Evolutionary conservation across 2,329 filamentous ascomycete genomes (phyloP).

Genomic region (Fusarium acutatum): DNA sequence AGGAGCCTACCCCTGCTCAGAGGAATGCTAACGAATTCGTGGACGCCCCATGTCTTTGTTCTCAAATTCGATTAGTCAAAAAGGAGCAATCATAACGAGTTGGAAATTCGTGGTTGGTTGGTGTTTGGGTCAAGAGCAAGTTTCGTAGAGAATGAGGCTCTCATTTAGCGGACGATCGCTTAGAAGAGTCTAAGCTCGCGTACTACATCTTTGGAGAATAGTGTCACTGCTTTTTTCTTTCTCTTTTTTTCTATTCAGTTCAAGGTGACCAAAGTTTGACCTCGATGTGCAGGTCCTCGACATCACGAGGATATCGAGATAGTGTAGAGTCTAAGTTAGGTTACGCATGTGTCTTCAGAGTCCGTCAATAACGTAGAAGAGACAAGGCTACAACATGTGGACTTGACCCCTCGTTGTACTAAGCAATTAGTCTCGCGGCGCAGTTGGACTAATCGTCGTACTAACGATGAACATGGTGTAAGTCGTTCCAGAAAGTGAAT

Average conservation of each 20-base stretch:
- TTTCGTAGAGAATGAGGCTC: slow-evolving; percentile 5
- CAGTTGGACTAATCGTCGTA: not conserved
- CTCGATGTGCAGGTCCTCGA: not conserved
- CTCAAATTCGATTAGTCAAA: not conserved
- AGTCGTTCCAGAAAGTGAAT: not conserved
- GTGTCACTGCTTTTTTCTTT: not conserved
- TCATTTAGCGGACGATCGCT: not conserved
- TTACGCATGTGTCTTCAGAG: not conserved
- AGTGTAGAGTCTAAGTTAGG: not conserved
- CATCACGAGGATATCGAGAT: slow-evolving; percentile 1
- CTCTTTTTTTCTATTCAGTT: not conserved
- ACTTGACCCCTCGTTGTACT: not conserved
- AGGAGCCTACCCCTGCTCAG: not conserved
- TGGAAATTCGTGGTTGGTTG: not conserved
- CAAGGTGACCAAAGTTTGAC: not conserved
- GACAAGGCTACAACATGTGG: not conserved
- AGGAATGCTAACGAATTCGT: not conserved
- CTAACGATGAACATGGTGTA: not conserved
- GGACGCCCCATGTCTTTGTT: not conserved
- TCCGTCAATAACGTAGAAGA: not conserved
- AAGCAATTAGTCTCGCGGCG: not conserved
- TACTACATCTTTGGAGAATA: not conserved
- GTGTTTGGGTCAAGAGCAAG: not conserved
- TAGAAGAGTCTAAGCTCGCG: not conserved
- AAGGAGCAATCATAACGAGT: not conserved